Percentiles rank a stretch among this genome's conserved stretches.
These are phyloP conservation scores for Alternaria sp. DNA, from an alignment of 2,329 filamentous ascomycete genomes.

Conservation along the genomic window DNA sequence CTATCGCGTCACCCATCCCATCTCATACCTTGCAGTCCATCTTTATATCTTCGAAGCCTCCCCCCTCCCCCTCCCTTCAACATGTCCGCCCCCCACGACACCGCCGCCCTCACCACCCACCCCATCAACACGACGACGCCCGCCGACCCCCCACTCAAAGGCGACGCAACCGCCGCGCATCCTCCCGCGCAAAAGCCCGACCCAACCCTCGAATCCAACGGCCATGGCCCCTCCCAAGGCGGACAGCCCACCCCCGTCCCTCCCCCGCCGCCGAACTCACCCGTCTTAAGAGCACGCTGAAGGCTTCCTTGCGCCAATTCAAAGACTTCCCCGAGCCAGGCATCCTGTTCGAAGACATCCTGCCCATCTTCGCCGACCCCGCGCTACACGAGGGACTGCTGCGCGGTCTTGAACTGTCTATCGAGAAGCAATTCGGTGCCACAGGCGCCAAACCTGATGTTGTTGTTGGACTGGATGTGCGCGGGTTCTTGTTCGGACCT, in stretches of 20 bases:
- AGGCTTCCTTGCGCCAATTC: slow-evolving; percentile 80
- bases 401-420: slow-evolving; percentile 83
- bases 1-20: slow-evolving; percentile 16
- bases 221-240: slow-evolving; percentile 56
- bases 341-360: slow-evolving; percentile 97
- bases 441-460: slow-evolving; percentile 73
- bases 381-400: slow-evolving; percentile 78
- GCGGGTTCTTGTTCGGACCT: slow-evolving; percentile 95
- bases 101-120: slow-evolving; percentile 29
- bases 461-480: slow-evolving; percentile 89
- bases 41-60: slow-evolving; percentile 21
- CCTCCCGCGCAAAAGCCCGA: slow-evolving; percentile 45
- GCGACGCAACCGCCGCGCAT: slow-evolving; percentile 44
- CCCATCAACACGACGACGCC: slow-evolving; percentile 33
- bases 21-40: slow-evolving; percentile 20
- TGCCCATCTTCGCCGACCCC: slow-evolving; percentile 89
- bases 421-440: slow-evolving; percentile 67
- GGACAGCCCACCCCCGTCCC: slow-evolving; percentile 59
- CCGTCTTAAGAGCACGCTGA: slow-evolving; percentile 72
- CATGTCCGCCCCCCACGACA: slow-evolving; percentile 44
- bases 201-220: slow-evolving; percentile 47
- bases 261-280: slow-evolving; percentile 60
- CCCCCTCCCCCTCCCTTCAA: slow-evolving; percentile 35
- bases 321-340: slow-evolving; percentile 91
- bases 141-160: slow-evolving; percentile 30